phyloP scores from a whole-genome alignment of 371 early-diverging fungal genomes.

The Mucor velutinosus region DNA sequence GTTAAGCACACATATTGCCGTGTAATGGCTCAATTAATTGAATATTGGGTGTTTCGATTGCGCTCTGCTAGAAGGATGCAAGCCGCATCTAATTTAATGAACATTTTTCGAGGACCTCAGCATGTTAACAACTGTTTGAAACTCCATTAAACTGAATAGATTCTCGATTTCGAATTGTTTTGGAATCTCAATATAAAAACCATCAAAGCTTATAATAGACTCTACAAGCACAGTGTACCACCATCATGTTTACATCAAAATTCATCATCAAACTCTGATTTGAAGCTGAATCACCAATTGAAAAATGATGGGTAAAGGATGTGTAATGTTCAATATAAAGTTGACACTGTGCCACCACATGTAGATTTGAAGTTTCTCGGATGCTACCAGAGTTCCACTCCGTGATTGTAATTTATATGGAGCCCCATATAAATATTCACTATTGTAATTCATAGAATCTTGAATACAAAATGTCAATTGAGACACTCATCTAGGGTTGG shows the following conservation, averaged over 20 bases:
- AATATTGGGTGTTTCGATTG: background rate
- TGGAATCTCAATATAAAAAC: background rate
- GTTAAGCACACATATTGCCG: background rate
- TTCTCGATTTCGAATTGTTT: background rate
- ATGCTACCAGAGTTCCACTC: background rate
- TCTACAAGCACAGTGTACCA: background rate
- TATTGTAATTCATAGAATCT: background rate
- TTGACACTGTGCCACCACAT: slow-evolving; percentile 7
- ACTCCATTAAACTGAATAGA: background rate
- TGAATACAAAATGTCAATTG: background rate
- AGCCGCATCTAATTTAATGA: background rate
- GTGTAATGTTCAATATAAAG: background rate
- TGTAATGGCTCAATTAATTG: background rate
- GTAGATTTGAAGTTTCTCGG: background rate
- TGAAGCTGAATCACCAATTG: background rate
- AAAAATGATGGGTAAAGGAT: background rate
- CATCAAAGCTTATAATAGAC: background rate
- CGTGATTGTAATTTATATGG: background rate
- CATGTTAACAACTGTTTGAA: slow-evolving; percentile 3
- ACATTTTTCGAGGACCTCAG: background rate
- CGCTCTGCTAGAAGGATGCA: background rate
- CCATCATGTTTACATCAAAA: background rate
- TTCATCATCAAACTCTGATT: background rate
- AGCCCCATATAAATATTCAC: background rate
- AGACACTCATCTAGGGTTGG: background rate